phyloP scores from a whole-genome alignment of 345 rosid genomes.

The Pistacia atlantica region DNA sequence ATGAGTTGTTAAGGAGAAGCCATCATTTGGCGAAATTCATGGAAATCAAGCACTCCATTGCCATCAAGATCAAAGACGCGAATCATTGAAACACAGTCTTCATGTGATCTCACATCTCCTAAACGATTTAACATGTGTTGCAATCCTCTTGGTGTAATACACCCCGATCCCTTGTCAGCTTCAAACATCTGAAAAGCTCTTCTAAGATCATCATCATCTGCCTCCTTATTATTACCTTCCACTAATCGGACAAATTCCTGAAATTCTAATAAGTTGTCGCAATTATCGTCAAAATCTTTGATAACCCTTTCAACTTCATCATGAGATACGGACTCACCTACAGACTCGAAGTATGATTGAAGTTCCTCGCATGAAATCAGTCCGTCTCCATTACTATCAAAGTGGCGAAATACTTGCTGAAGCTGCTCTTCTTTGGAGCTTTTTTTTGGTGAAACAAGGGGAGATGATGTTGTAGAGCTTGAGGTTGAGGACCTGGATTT shows the following conservation, averaged over 20 bases:
- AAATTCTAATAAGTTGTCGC: slow-evolving; percentile 24
- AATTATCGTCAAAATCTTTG: slow-evolving; percentile 23
- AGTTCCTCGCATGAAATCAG: slow-evolving; percentile 32
- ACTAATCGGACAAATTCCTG: slow-evolving; percentile 31
- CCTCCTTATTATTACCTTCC: neutral
- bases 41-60: slow-evolving; percentile 39
- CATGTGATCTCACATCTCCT: slow-evolving; percentile 27
- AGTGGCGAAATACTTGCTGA: slow-evolving; percentile 25
- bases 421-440: slow-evolving; percentile 13
- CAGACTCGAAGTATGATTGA: slow-evolving; percentile 22
- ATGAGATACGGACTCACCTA: slow-evolving; percentile 25
- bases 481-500: slow-evolving; percentile 1
- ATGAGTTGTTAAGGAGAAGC: neutral
- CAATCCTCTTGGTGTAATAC: slow-evolving; percentile 32
- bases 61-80: slow-evolving; percentile 37
- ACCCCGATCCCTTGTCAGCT: slow-evolving; percentile 25
- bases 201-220: slow-evolving; percentile 21
- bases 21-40: slow-evolving; percentile 46
- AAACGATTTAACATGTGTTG: slow-evolving; percentile 28
- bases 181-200: slow-evolving; percentile 40
- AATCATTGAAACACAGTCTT: slow-evolving; percentile 38
- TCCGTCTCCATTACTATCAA: slow-evolving; percentile 29
- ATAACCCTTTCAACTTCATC: slow-evolving; percentile 21
- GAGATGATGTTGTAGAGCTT: neutral
- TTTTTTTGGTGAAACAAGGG: neutral